A percentile compares a stretch with the other conserved stretches of the same genome.
Conservation (phyloP, 2,329 filamentous ascomycete species). For the Cladosporium phlei region DNA sequence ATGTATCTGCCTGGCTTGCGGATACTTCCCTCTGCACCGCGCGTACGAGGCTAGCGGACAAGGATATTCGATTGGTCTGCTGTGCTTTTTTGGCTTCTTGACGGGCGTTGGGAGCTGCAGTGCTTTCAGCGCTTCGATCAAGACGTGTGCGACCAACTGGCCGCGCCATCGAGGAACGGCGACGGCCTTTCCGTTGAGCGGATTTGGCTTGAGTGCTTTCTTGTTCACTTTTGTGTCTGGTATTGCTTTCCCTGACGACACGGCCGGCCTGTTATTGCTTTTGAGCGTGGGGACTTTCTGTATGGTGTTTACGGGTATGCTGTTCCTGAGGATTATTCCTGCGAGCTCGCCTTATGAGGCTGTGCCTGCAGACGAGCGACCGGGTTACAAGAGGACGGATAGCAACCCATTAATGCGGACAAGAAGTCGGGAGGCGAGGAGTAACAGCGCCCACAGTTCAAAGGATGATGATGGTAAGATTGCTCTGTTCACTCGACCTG, state of each 20-base stretch:
- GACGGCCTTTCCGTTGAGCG: slow-evolving; percentile 86
- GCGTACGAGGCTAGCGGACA: slow-evolving; percentile 64
- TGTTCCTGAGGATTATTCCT: slow-evolving; percentile 69
- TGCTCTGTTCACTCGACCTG: not conserved
- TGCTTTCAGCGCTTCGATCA: slow-evolving; percentile 84
- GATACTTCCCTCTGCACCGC: slow-evolving; percentile 80
- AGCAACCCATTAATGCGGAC: slow-evolving; percentile 45
- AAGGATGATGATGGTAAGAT: slow-evolving; percentile 60
- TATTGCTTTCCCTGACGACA: slow-evolving; percentile 75
- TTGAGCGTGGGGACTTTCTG: slow-evolving; percentile 73
- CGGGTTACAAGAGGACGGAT: slow-evolving; percentile 26
- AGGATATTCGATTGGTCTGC: slow-evolving; percentile 38
- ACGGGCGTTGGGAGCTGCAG: slow-evolving; percentile 85
- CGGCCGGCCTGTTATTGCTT: slow-evolving; percentile 73
- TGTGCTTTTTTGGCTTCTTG: slow-evolving; percentile 81
- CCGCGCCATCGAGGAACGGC: slow-evolving; percentile 86
- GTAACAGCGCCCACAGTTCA: slow-evolving; percentile 11
- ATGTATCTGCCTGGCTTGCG: slow-evolving; percentile 64
- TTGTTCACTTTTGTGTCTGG: slow-evolving; percentile 83
- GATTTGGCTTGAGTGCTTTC: slow-evolving; percentile 91
- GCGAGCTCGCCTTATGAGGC: slow-evolving; percentile 51
- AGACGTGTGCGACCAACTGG: slow-evolving; percentile 82
- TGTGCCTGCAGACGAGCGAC: slow-evolving; percentile 43
- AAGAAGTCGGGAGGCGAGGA: slow-evolving; percentile 33
- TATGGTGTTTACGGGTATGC: slow-evolving; percentile 67